Evolutionary conservation across 129 eudicot species (phyloP).

Genomic region (Helianthus annuus): DNA sequence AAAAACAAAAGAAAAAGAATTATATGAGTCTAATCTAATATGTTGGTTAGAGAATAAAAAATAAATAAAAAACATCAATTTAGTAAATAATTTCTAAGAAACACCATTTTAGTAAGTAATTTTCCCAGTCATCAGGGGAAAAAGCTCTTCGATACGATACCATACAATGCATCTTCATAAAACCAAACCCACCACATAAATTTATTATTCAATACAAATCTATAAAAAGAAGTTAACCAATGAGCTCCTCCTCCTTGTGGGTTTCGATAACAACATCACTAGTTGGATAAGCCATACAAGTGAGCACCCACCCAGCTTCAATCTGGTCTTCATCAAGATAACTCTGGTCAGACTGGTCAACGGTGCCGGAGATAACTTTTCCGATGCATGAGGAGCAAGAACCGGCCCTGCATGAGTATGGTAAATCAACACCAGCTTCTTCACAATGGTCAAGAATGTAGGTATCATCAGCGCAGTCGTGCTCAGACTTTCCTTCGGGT

Average conservation of each 20-base stretch:
- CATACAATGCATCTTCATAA: not conserved
- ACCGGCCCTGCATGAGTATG: conserved; percentile 88
- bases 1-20: too few relatives aligned
- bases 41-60: too few relatives aligned
- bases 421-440: conserved; percentile 56
- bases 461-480: conserved; percentile 51
- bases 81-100: too few relatives aligned
- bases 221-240: conserved; percentile 13
- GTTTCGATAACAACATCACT: conserved; percentile 64
- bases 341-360: conserved; percentile 66
- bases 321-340: conserved; percentile 68
- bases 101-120: too few relatives aligned
- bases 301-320: conserved; percentile 62
- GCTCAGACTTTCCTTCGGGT: conserved; percentile 49
- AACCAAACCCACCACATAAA: not conserved
- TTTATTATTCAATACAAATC: not conserved
- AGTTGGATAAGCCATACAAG: conserved; percentile 67
- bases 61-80: too few relatives aligned
- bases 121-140: too few relatives aligned
- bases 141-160: not conserved
- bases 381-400: conserved; percentile 86
- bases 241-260: conserved; percentile 80
- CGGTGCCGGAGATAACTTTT: conserved; percentile 48
- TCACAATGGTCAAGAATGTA: conserved; percentile 74
- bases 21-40: too few relatives aligned